Base-by-base conservation (phyloP, 1,284 basidiomycete genomes). In the Boletus mariae region DNA sequence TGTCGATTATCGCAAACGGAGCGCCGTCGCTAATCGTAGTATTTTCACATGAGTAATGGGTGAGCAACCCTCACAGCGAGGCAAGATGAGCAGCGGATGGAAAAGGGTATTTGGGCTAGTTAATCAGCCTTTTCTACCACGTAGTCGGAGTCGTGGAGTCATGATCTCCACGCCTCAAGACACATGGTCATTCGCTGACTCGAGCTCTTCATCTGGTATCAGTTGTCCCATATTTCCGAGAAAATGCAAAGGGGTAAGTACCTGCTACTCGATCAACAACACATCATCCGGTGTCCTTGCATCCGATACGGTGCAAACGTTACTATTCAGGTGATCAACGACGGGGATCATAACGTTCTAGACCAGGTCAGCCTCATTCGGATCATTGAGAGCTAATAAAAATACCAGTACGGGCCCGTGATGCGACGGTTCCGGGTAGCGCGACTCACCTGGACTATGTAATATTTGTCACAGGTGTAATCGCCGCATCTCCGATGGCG, bases 301-400 rank as follows among this genome's bases (percentile, higher is more conserved):
- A 34, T 34, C 13, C 32, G 12, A 34, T 12, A 34, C 13, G 12
- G 29, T 29, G 29, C 29, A 13, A 34, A 13, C 10, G 12, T 35
- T 15, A 7, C 35, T 37, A 37, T 37, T n/a, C 35, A 37, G 35
- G 35, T 15, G 35, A n/a, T 77, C 43, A 80, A 70, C 49, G 65
- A 73, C 32, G 79, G 79, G 8, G 83, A 85, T 60, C 20, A 20
- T 20, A 80, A 79, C 29, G 53, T 66, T 45, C 70, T 84, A 15
- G 83, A 77, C 62, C 83, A 85, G 71, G 78, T 74, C 57, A 26
- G 66, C 51, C 23, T 15, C 11, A 15, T 34, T 8, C 35, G 35
- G 35, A 37, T 17, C 35, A 17, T 17, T 37, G 35, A 37, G 15
- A 32, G 15, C 37, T 15, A 42, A 42, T 26, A 23, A 42, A 15